phyloP scores from a whole-genome alignment of 768 basidiomycete species.

The Xerocomus potaroensis region DNA sequence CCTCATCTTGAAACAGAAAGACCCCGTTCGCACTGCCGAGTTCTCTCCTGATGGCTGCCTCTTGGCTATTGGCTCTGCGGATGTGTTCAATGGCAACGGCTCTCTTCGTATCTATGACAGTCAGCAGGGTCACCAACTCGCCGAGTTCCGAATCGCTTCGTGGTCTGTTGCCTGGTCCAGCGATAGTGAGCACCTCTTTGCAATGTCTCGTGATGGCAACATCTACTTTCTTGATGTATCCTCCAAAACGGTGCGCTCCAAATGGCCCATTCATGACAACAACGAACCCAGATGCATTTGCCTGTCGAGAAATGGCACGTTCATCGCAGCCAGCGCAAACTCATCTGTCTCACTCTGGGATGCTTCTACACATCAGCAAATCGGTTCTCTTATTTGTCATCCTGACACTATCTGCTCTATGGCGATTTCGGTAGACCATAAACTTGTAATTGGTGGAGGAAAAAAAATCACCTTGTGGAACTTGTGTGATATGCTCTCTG shows the following conservation, averaged over 20 bases:
- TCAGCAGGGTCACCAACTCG: no score
- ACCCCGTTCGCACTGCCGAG: not conserved
- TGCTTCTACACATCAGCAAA: not conserved
- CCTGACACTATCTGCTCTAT: not conserved
- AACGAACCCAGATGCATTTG: not conserved
- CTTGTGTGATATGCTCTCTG: not conserved
- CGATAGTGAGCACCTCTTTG: no score
- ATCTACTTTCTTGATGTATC: no score
- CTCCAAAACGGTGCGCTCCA: not conserved
- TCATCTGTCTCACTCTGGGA: conserved; percentile 9
- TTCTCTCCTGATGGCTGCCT: conserved; percentile 10
- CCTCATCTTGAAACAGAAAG: not conserved
- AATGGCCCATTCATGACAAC: not conserved
- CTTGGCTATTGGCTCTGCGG: not conserved
- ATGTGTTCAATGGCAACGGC: no score
- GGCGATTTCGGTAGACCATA: not conserved
- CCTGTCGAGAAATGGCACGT: no score
- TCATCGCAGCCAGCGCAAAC: no score
- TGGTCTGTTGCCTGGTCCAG: conserved; percentile 3
- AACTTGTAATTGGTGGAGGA: not conserved
- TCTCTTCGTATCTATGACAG: no score
- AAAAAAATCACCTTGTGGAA: not conserved
- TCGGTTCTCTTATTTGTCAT: conserved; percentile 3
- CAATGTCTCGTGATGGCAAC: not conserved
- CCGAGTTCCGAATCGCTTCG: no score